Evolutionary conservation across 805 yeast genomes (phyloP), one percentile per base, ranked within the genome.

Genomic region (Yamadazyma endophytica): DNA sequence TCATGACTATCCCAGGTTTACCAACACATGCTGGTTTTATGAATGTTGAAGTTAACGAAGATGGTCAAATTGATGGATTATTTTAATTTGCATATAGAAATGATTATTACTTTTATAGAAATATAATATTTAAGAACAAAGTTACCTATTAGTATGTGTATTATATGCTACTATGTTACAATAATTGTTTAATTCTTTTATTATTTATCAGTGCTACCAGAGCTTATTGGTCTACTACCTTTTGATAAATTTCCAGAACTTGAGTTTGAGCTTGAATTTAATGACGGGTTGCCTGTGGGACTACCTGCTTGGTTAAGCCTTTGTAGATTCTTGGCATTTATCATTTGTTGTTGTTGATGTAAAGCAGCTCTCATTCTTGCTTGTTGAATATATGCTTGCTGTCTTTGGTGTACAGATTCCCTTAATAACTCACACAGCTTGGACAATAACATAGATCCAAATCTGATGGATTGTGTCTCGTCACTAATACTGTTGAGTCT

Each of bases 381-480:
- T 63, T 58, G 79, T 56, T 75, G 88, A 15, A 64, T 49, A 39
- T 52, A 52, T 14, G 52, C 47, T 36, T 61, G 68, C 58, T 80
- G 78, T 44, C 92, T 70, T 57, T 79, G 78, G 48, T 77, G 71
- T 33, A 84, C 77, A 13, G 89, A 82, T 50, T 88, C 87, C 46
- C 86, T 66, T 41, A 80, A 62, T 30, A 79, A 72, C 32, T 88
- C 96, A 50, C 84, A 84, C 0, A 96, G 80, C 55, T 89, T 90
- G 4, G 92, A 77, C 24, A 88, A 66, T 19, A 90, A 59, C 96
- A 88, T 88, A 5, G 95, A 77, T 6, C 96, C 96, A 58, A 89
- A 89, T 37, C 97, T 68, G 18, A 90, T 84, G 1, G 84, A 79
- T 57, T 89, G 97, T 1, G 96, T 88, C 31, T 80, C 90, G 32